Evolutionary conservation across 1,284 basidiomycete genomes (phyloP), one percentile per base, ranked within the genome.

Genomic region (Boletus subluridellus): DNA sequence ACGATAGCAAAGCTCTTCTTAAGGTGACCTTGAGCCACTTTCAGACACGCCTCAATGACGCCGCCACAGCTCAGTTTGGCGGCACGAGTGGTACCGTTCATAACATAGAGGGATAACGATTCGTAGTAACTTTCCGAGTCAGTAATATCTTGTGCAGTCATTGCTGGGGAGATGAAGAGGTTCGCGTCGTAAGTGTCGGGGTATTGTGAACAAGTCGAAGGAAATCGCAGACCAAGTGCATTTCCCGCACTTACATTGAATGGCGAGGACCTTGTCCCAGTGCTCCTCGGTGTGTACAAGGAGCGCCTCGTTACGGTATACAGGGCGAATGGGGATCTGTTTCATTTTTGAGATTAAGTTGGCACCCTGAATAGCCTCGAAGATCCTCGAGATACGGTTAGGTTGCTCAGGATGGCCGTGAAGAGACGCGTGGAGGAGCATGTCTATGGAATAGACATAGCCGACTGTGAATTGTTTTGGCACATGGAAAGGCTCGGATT

Each of bases 1-100:
- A 99, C 94, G 64, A 99, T 94, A 1, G 97, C 97, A 69, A 99
- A 92, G 0, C 92, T 83, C 70, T 96, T 98, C 65, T 88, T 82
- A 38, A 98, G 81, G 63, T 87, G 80, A 5, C 88, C 86, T 30
- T 85, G 82, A 41, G 93, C 94, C 30, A 99, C 95, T 1, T 93
- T 88, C 17, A 94, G 79, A 69, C 88, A 86, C 8, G 95, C 91
- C 73, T 98, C 93, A 64, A 99, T 90, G 52, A 95, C 94, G 15
- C 96, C 95, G 1, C 97, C 97, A 66, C 94, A 95, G 58, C 94
- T 96, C 32, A 99, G 76, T 26, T 87, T 81, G 7, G 97, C 95
- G 39, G 92, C 87, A 48, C 84, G 81, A 0, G 95, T 91, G 0
- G 97, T 97, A 45, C 87, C 84, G 48, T 85, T 83, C 76, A 92